Evolutionary conservation across 2,329 filamentous ascomycete genomes (phyloP).

Genomic region (Penicillium aurantiogriseum): DNA sequence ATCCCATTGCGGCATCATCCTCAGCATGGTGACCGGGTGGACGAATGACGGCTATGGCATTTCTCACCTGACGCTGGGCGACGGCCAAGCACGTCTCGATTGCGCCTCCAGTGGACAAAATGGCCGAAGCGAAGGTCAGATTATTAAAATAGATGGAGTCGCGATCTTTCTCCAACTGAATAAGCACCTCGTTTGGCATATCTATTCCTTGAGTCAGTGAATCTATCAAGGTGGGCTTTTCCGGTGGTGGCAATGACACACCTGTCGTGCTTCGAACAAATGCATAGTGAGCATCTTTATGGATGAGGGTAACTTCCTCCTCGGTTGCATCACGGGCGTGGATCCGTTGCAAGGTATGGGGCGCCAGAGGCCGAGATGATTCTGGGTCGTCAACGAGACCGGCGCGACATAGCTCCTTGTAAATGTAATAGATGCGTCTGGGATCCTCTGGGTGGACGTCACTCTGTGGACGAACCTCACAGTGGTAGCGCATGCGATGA

Average conservation of each 20-base stretch:
- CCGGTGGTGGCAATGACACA: slow-evolving; percentile 21
- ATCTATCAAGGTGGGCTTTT: not conserved
- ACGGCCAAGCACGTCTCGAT: slow-evolving; percentile 97
- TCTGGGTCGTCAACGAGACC: slow-evolving; percentile 70
- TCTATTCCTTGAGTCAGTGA: slow-evolving; percentile 36
- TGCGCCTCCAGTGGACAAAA: slow-evolving; percentile 84
- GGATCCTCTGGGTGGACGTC: slow-evolving; percentile 95
- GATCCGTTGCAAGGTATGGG: slow-evolving; percentile 66
- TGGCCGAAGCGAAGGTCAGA: slow-evolving; percentile 75
- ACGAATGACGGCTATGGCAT: slow-evolving; percentile 91
- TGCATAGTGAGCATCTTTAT: slow-evolving; percentile 71
- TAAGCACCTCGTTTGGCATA: slow-evolving; percentile 60
- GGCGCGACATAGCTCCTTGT: slow-evolving; percentile 78
- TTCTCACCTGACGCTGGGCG: slow-evolving; percentile 77
- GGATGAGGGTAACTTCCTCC: slow-evolving; percentile 77
- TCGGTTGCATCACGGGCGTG: slow-evolving; percentile 71
- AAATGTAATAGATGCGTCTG: slow-evolving; percentile 86
- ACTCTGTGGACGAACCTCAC: slow-evolving; percentile 67
- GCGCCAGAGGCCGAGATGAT: slow-evolving; percentile 48
- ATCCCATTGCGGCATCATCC: slow-evolving; percentile 79
- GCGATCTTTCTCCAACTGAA: slow-evolving; percentile 65
- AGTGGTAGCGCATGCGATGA: slow-evolving; percentile 91
- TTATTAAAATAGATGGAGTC: slow-evolving; percentile 82
- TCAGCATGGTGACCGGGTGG: slow-evolving; percentile 96
- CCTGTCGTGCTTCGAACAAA: slow-evolving; percentile 66